Base-by-base conservation (phyloP, 208 protist genomes). In the Crithidia fasciculata region DNA sequence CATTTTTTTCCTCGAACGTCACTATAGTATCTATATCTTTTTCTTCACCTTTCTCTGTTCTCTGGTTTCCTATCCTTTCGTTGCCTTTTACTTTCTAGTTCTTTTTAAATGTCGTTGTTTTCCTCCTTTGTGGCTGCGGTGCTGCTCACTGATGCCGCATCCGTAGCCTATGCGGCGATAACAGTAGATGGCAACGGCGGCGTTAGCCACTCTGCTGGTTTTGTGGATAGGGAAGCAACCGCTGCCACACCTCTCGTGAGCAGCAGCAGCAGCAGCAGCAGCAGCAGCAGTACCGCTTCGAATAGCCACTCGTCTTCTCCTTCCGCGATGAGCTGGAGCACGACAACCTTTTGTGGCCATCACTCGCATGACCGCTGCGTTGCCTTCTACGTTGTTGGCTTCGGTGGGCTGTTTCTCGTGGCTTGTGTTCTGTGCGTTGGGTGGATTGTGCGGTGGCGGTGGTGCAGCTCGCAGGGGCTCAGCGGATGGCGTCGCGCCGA, bases 381-480 rank as follows among this genome's bases (percentile, higher is more conserved):
- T 16, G n/a, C 18, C 15, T 9, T 69, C 6, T 69, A 50, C 18
- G 10, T 5, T 8, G 53, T 37, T 37, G 40, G 13, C n/a, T 4
- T 50, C 3, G 39, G 16, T 4, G 18, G 47, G 3, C 53, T 69
- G 3, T 4, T 59, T 44, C 39, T 59, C 7, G 4, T 68, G 13
- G 37, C 62, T 28, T 39, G 36, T 13, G 2, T 37, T 68, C 4
- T 47, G 64, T 59, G 64, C 64, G 56, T 57, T 28, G 28, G 19
- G 45, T 64, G 54, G 19, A 39, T 71, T 16, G 45, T 50, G 43
- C 40, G 72, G 55, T 65, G 56, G 36, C 59, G 55, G 72, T 15
- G 49, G 5, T 57, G 44, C 18, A n/a, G 53, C 5, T 6, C 4
- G 4, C 43, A n/a, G 4, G 44, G 18, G 15, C 39, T 58, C 39